Evolutionary conservation across 169 alveolate species (phyloP), one percentile per base, ranked within the genome.

Genomic region (Perkinsus chesapeaki): DNA sequence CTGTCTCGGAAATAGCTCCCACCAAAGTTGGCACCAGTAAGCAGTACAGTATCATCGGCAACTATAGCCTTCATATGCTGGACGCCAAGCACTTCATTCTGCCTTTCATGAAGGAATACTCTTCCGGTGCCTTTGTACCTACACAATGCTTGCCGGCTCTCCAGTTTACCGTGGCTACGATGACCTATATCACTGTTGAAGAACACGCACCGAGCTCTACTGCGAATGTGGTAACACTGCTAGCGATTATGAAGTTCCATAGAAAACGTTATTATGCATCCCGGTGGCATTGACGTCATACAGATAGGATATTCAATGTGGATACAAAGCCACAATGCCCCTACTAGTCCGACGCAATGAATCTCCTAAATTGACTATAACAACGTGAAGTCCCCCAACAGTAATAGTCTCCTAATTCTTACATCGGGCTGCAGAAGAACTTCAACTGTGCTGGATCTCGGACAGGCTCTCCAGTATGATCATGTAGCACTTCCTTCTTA

Each of bases 41-140:
- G 91, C 48, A 93, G 91, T 34, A 93, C 82, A 36, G 93, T 34
- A 39, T 93, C 93, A 72, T 93, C 95, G 37, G 60, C 91, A 20
- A 93, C 93, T 12, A 93, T 36, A 36, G 91, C 60, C 92, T 93
- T 93, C 95, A 93, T 93, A 92, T 93, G 95, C 91, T 93, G 95
- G 39, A 92, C 93, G 9, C 95, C 95, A 72, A 93, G 19, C 0
- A 82, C 93, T 39, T 93, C 95, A 39, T 73, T 92, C 47, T 37
- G 73, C 23, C 95, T 73, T 48, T 91, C 92, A 16, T 73, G 93
- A 39, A 93, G 91, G 82, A 60, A 60, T 27, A 60, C 82, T 23
- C 82, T 27, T 27, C 82, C 82, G 27, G 82, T 0, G 23, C 82
- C 82, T 16, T 60, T 60, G 82, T 60, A 60, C 82, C 82, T 60